Percentiles rank a stretch among this genome's conserved stretches.
Evolutionary conservation across 345 rosid genomes (phyloP).

Genomic region (Ceriops zippeliana): DNA sequence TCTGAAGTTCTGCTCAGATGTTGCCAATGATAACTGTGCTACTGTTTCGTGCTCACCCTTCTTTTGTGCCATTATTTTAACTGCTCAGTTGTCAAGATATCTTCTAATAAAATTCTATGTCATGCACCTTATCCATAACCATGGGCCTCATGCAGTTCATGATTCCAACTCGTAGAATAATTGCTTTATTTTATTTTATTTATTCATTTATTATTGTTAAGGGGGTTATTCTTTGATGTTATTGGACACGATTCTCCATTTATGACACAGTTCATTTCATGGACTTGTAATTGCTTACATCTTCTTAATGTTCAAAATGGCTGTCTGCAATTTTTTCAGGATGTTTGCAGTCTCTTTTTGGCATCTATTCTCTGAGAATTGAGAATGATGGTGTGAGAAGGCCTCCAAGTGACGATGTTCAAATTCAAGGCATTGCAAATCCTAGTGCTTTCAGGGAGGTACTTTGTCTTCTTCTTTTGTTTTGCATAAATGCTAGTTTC

Average conservation of each 20-base stretch:
- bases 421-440: slow-evolving; percentile 59
- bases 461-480: not conserved
- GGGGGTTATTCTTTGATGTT: no score
- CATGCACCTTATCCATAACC: not conserved
- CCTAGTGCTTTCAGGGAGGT: slow-evolving; percentile 71
- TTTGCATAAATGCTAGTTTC: not conserved
- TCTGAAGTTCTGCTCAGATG: no score
- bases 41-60: no score
- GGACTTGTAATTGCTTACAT: slow-evolving; percentile 1
- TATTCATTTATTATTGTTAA: no score
- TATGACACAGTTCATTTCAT: not conserved
- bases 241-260: not conserved
- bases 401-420: slow-evolving; percentile 63
- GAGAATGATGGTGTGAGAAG: slow-evolving; percentile 66
- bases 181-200: no score
- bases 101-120: no score
- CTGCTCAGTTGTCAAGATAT: no score
- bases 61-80: no score
- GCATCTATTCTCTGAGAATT: slow-evolving; percentile 64
- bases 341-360: slow-evolving; percentile 67
- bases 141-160: not conserved
- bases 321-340: slow-evolving; percentile 33
- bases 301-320: slow-evolving; percentile 3
- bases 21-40: no score
- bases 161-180: not conserved